These are phyloP conservation scores for Arabis alpina DNA, from an alignment of 345 rosid genomes.

Conservation along the genomic window DNA sequence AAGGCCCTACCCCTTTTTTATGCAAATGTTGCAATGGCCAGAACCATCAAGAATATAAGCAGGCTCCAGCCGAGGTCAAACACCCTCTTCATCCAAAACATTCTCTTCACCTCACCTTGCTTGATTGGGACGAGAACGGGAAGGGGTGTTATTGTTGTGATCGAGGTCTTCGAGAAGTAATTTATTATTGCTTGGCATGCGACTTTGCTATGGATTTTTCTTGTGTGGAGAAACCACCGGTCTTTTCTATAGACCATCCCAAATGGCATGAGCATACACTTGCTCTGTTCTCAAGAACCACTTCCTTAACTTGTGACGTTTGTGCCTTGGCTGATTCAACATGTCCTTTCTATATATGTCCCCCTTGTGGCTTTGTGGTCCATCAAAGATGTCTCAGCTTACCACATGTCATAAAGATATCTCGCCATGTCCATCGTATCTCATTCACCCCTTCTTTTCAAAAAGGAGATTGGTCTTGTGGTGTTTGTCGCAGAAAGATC, in stretches of 20 bases:
- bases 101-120: neutral
- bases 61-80: neutral
- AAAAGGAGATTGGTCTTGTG: neutral
- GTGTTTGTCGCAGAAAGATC: neutral
- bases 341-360: neutral
- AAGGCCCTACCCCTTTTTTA: neutral
- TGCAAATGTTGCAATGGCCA: neutral
- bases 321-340: neutral
- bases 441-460: neutral
- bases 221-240: neutral
- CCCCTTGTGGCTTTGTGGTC: constrained; percentile 1
- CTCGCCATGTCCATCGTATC: constrained; percentile 9
- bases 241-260: neutral
- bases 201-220: neutral
- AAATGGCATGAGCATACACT: constrained; percentile 11
- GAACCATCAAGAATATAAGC: neutral
- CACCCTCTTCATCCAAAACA: neutral
- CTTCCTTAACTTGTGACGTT: neutral
- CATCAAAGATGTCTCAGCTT: neutral
- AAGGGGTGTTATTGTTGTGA: neutral
- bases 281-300: neutral
- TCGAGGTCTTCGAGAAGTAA: neutral
- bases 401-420: neutral
- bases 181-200: constrained; percentile 1
- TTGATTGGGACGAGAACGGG: too few relatives aligned